Evolutionary conservation across 306 rosid genomes (phyloP).

Genomic region (Prunus mume): DNA sequence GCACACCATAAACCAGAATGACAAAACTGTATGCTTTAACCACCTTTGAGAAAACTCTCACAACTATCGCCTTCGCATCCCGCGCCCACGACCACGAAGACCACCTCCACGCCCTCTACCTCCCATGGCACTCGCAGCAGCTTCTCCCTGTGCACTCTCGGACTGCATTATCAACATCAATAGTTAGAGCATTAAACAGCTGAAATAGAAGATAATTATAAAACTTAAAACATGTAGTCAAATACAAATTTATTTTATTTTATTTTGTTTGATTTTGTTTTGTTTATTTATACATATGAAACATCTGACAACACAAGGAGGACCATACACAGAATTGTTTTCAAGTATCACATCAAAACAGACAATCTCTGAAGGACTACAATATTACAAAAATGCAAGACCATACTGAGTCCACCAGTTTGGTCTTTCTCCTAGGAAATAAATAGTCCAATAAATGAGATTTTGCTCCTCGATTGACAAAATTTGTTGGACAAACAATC

Average conservation of each 20-base stretch:
- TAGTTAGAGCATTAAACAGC: conserved; percentile 1
- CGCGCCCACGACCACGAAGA: conserved; percentile 87
- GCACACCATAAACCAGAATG: conserved; percentile 5
- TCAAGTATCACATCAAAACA: not conserved
- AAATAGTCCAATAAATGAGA: not conserved
- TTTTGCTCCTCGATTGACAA: too few relatives aligned
- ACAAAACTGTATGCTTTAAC: conserved; percentile 7
- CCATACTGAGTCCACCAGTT: not conserved
- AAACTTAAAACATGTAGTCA: too few relatives aligned
- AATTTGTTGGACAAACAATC: not conserved
- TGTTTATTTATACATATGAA: too few relatives aligned
- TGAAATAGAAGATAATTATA: too few relatives aligned
- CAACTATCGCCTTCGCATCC: conserved; percentile 74
- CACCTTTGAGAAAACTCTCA: not conserved
- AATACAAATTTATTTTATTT: too few relatives aligned
- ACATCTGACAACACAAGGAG: too few relatives aligned
- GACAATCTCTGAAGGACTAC: not conserved
- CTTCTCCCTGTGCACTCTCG: conserved; percentile 99
- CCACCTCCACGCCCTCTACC: conserved; percentile 92
- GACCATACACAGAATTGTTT: too few relatives aligned
- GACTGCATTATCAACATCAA: conserved; percentile 51
- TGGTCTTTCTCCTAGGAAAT: not conserved
- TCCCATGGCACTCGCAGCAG: conserved; percentile 98
- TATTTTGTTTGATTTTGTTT: too few relatives aligned
- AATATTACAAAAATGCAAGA: not conserved